Percentiles rank a stretch among this genome's conserved stretches.
phyloP scores from a whole-genome alignment of 108 stramenopile species.

The Chaetoceros muelleri region DNA sequence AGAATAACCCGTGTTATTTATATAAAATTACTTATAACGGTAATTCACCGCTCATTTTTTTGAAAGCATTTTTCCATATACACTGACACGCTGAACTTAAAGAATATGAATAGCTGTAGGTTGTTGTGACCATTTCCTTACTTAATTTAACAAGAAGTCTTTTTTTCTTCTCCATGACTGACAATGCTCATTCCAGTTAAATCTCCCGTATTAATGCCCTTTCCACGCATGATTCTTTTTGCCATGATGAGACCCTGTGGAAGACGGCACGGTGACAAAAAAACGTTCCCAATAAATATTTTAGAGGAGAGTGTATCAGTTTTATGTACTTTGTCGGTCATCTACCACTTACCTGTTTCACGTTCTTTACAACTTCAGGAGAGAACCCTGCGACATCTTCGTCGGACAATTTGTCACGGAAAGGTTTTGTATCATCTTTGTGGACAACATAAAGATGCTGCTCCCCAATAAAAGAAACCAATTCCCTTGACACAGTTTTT shows the following conservation, averaged over 20 bases:
- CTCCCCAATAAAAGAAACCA: conserved; percentile 71
- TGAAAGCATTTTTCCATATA: no score
- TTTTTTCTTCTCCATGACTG: conserved; percentile 26
- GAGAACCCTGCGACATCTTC: conserved; percentile 30
- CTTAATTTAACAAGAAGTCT: conserved; percentile 12
- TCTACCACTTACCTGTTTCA: conserved; percentile 28
- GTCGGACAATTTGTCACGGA: conserved; percentile 34
- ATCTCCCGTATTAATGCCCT: conserved; percentile 24
- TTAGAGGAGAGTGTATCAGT: neutral
- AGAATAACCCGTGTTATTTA: no score
- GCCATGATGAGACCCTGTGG: conserved; percentile 62
- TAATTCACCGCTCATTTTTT: no score
- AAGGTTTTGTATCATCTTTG: conserved; percentile 34
- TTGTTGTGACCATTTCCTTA: no score
- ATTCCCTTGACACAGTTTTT: conserved; percentile 20
- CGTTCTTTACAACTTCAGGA: conserved; percentile 32
- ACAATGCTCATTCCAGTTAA: conserved; percentile 20
- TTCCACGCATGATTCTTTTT: conserved; percentile 43
- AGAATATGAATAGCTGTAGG: no score
- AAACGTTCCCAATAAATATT: neutral
- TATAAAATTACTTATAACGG: no score
- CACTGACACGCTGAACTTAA: no score
- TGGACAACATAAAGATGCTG: conserved; percentile 42
- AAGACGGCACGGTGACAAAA: conserved; percentile 5
- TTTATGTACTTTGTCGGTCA: neutral